Evolutionary conservation across 2,329 filamentous ascomycete genomes (phyloP).

Genomic region (Mycocentrospora acerina): DNA sequence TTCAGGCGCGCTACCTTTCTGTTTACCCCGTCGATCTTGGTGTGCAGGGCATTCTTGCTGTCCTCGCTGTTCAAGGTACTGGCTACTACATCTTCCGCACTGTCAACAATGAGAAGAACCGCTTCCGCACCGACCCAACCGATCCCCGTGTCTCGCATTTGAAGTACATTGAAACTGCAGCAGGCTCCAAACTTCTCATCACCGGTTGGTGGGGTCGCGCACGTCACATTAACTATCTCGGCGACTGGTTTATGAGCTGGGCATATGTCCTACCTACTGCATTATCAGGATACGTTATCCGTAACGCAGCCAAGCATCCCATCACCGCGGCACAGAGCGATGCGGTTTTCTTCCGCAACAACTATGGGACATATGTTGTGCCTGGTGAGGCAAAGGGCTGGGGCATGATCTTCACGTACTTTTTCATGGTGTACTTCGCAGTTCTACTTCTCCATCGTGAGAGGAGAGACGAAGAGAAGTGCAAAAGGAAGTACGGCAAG

Average conservation of each 20-base stretch:
- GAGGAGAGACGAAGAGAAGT: slow-evolving; percentile 86
- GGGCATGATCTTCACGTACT: slow-evolving; percentile 89
- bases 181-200: slow-evolving; percentile 76
- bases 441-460: slow-evolving; percentile 84
- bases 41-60: slow-evolving; percentile 61
- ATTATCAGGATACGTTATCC: slow-evolving; percentile 76
- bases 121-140: slow-evolving; percentile 82
- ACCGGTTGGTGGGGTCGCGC: slow-evolving; percentile 93
- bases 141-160: slow-evolving; percentile 79
- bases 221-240: slow-evolving; percentile 93
- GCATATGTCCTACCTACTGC: slow-evolving; percentile 86
- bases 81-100: slow-evolving; percentile 93
- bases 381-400: slow-evolving; percentile 75
- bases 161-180: slow-evolving; percentile 80
- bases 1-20: slow-evolving; percentile 82
- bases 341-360: slow-evolving; percentile 56
- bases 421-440: slow-evolving; percentile 91
- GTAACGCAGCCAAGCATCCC: slow-evolving; percentile 45
- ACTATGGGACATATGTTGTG: slow-evolving; percentile 65
- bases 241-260: slow-evolving; percentile 94
- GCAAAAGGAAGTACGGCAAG: slow-evolving; percentile 82
- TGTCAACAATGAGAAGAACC: slow-evolving; percentile 94
- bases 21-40: slow-evolving; percentile 81
- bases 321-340: slow-evolving; percentile 47
- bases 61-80: slow-evolving; percentile 65